Conservation (phyloP, 2,329 filamentous ascomycete genomes). For the Fusarium nelsonii region DNA sequence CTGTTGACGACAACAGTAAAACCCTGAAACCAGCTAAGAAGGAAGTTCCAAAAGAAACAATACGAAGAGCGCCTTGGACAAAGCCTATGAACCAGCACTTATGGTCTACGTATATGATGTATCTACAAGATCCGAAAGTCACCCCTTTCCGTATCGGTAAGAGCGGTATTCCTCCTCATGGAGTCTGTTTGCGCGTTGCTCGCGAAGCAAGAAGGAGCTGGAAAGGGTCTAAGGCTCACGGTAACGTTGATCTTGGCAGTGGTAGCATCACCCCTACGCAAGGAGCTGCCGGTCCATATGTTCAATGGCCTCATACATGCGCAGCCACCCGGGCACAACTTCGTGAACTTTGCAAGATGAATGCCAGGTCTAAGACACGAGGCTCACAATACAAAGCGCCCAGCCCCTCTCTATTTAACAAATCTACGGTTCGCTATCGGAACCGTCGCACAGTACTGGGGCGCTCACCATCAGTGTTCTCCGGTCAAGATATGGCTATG, state of each 20-base stretch:
- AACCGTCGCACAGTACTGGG: conserved; percentile 63
- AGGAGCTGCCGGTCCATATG: conserved; percentile 59
- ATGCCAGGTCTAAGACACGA: conserved; percentile 60
- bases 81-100: conserved; percentile 74
- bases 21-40: conserved; percentile 48
- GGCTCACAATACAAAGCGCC: conserved; percentile 62
- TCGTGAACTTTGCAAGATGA: conserved; percentile 71
- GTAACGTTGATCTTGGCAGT: conserved; percentile 56
- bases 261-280: conserved; percentile 69
- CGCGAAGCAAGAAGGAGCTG: conserved; percentile 74
- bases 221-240: conserved; percentile 68
- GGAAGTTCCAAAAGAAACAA: conserved; percentile 45
- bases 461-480: conserved; percentile 64
- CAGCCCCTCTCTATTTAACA: conserved; percentile 69
- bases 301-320: conserved; percentile 74
- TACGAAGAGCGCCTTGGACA: conserved; percentile 71
- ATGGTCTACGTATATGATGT: conserved; percentile 74
- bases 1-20: conserved; percentile 50
- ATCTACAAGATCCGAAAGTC: conserved; percentile 75
- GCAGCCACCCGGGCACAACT: conserved; percentile 72
- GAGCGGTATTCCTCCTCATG: conserved; percentile 72
- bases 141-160: conserved; percentile 74
- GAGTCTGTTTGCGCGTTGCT: conserved; percentile 74
- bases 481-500: conserved; percentile 71
- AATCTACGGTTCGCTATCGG: conserved; percentile 62